A percentile compares a stretch with the other conserved stretches of the same genome.
Conservation (phyloP, 805 yeast species). For the Kuraishia capsulata region DNA sequence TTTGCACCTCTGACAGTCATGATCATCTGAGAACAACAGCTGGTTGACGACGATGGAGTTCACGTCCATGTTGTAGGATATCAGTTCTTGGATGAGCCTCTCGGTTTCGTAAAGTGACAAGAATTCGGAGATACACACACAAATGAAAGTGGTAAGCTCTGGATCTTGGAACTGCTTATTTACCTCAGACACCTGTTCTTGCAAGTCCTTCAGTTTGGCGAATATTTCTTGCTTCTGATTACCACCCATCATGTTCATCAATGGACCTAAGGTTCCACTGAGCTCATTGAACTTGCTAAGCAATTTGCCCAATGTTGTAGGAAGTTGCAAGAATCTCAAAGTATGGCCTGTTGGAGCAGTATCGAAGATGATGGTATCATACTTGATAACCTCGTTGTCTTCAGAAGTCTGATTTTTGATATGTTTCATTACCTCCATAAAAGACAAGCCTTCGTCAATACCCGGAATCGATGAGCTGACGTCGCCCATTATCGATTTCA, state of each 20-base stretch:
- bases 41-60: constrained; percentile 95
- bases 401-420: constrained; percentile 60
- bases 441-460: constrained; percentile 94
- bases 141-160: constrained; percentile 88
- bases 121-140: constrained; percentile 97
- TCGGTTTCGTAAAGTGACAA: constrained; percentile 94
- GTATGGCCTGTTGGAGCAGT: constrained; percentile 99
- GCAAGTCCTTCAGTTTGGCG: constrained; percentile 69
- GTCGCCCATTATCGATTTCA: constrained; percentile 73
- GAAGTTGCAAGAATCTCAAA: constrained; percentile 86
- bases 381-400: constrained; percentile 24
- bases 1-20: constrained; percentile 81
- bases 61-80: constrained; percentile 92
- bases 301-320: constrained; percentile 83
- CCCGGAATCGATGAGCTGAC: constrained; percentile 96
- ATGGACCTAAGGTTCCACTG: constrained; percentile 82
- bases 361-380: constrained; percentile 89
- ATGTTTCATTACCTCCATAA: constrained; percentile 96
- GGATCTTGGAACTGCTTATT: constrained; percentile 95
- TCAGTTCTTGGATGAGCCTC: constrained; percentile 93
- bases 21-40: constrained; percentile 76
- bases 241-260: constrained; percentile 74
- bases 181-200: constrained; percentile 75
- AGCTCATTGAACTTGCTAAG: constrained; percentile 82
- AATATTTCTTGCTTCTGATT: constrained; percentile 60